Base-by-base conservation (phyloP, 139 green algal species). In the Auxenochlorella pyrenoidosa region DNA sequence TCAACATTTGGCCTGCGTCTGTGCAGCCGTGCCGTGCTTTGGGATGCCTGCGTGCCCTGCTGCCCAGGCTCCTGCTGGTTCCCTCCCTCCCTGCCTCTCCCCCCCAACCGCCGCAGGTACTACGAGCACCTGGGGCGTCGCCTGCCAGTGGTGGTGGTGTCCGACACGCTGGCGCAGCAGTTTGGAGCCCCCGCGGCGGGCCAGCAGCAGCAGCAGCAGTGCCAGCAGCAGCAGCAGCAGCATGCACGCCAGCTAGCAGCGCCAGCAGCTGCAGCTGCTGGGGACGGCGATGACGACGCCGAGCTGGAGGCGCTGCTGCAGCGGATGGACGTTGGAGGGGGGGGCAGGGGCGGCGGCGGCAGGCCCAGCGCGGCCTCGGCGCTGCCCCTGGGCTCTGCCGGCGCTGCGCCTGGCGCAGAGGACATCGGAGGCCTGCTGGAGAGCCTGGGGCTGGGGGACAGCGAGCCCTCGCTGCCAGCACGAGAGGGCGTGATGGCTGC, bases 141-240 rank as follows among this genome's bases (percentile, higher is more conserved):
- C 6, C 32, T 93, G 40, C 90, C 90, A 0, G 75, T 94, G 36
- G 87, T 94, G 24, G 71, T 94, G 3, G 65, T 93, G 0, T 92
- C 88, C 0, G 90, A 92, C 44, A 30, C 32, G 22, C 75, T 88
- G 72, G 84, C 84, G 0, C 28, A 10, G 28, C 73, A 76, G 84
- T 73, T 88, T 88, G 84, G 58, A 12, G 71, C n/a, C 2, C 24
- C 40, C 3, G 36, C 79, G 12, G 38, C 18, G 2, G 12, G 19
- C 18, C 75, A 79, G 76, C 81, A 51, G 43, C 80, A 12, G 21
- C n/a, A 28, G n/a, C 12, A 59, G 43, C 68, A 34, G 38, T 34
- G 47, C 68, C 58, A 16, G 47, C 78, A 81, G 73, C 43, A 16
- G 47, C 78, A 81, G 73, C 43, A 73, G 66, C 77, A 82, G 86